phyloP scores from a whole-genome alignment of 306 rosid genomes.

The Parietaria judaica region DNA sequence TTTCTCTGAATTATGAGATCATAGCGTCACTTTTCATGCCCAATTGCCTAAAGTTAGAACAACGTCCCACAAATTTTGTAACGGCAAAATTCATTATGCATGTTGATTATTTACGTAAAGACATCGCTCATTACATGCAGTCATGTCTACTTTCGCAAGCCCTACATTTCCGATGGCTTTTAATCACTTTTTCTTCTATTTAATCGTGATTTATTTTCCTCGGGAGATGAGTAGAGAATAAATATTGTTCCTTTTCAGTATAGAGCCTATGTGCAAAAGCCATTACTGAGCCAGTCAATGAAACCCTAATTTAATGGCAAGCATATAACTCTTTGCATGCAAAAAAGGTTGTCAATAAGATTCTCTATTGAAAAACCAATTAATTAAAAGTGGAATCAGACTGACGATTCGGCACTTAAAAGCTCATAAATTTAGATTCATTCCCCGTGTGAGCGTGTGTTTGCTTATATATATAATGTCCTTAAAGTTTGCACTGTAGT shows the following conservation, averaged over 20 bases:
- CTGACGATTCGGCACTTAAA: too few species aligned
- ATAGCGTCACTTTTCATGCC: conserved; percentile 5
- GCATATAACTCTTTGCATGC: conserved; percentile 2
- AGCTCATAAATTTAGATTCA: too few species aligned
- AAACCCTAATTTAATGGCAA: not conserved
- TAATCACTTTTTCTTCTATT: not conserved
- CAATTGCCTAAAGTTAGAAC: conserved; percentile 1
- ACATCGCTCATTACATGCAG: conserved; percentile 2
- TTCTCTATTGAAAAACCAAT: too few species aligned
- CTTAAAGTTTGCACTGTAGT: too few species aligned
- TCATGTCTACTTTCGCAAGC: conserved; percentile 3
- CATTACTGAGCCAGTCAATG: not conserved
- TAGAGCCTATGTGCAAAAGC: not conserved
- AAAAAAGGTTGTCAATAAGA: not conserved
- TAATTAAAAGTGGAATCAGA: too few species aligned
- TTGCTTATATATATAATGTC: too few species aligned
- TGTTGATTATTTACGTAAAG: not conserved
- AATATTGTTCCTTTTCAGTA: not conserved
- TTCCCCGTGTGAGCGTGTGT: too few species aligned
- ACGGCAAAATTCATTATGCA: not conserved
- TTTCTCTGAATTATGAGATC: too few species aligned
- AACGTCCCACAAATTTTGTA: not conserved
- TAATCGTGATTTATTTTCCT: not conserved
- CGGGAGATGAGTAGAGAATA: not conserved
- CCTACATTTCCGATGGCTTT: not conserved